Evolutionary conservation across 352 stramenopile species (phyloP).

Genomic region (Pythium biforme): DNA sequence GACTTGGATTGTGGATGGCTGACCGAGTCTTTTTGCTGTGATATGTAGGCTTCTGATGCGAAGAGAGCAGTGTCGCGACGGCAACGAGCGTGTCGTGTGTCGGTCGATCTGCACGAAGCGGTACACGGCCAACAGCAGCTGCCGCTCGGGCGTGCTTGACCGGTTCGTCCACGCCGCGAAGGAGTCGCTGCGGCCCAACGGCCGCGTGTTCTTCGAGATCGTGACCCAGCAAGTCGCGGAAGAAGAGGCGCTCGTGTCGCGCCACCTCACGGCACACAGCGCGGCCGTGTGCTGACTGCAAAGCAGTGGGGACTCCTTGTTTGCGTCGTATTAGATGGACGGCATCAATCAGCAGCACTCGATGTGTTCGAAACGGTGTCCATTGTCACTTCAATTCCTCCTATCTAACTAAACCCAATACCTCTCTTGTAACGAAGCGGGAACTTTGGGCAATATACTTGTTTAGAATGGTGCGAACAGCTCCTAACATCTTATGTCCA

Average conservation of each 20-base stretch:
- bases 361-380: too few species aligned
- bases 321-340: too few species aligned
- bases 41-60: constrained; percentile 10
- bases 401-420: too few species aligned
- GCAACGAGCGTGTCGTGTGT: constrained; percentile 12
- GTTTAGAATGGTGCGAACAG: too few species aligned
- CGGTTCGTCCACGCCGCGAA: constrained; percentile 15
- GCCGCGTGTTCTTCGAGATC: constrained; percentile 21
- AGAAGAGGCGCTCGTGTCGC: constrained; percentile 13
- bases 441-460: too few species aligned
- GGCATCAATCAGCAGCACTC: too few species aligned
- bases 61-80: constrained; percentile 16
- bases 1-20: not conserved
- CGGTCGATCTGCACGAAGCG: constrained; percentile 18
- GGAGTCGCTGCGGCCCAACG: constrained; percentile 15
- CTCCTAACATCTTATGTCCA: too few species aligned
- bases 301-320: too few species aligned
- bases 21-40: not conserved
- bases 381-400: too few species aligned
- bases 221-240: constrained; percentile 19
- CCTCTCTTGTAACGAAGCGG: too few species aligned
- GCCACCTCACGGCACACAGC: constrained; percentile 5
- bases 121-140: constrained; percentile 13
- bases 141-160: constrained; percentile 6
- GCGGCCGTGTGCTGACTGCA: not conserved